Percentiles rank a stretch among this genome's conserved stretches.
Evolutionary conservation across 2,329 filamentous ascomycete genomes (phyloP).

Genomic region (Nannizziopsis arthrosporioides): DNA sequence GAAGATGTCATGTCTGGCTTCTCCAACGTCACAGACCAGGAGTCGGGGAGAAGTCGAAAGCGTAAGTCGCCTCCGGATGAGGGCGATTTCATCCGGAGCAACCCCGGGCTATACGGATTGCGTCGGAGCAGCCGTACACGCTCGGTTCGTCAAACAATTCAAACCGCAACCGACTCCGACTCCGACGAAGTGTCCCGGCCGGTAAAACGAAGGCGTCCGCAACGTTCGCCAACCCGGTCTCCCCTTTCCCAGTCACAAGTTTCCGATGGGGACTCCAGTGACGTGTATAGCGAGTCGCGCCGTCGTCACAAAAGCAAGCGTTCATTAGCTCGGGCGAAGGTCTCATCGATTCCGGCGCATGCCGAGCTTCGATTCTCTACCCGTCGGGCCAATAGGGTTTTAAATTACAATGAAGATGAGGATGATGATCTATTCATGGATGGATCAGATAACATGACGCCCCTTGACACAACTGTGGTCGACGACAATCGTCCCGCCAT

Average conservation of each 20-base stretch:
- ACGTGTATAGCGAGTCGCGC: constrained; percentile 66
- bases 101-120: constrained; percentile 89
- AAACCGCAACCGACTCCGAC: constrained; percentile 54
- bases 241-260: constrained; percentile 40
- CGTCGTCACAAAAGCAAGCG: constrained; percentile 62
- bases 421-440: constrained; percentile 47
- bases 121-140: constrained; percentile 69
- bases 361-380: constrained; percentile 87
- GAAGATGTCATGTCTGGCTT: constrained; percentile 47
- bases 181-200: constrained; percentile 54
- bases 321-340: constrained; percentile 54
- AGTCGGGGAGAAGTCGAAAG: constrained; percentile 58
- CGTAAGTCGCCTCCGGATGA: constrained; percentile 61
- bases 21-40: constrained; percentile 57
- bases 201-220: constrained; percentile 40
- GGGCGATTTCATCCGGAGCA: constrained; percentile 74
- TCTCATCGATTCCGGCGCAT: constrained; percentile 52
- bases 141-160: constrained; percentile 50
- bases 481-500: constrained; percentile 77
- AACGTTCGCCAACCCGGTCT: constrained; percentile 37
- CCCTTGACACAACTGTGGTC: constrained; percentile 50
- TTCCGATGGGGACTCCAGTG: constrained; percentile 56
- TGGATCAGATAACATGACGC: constrained; percentile 49
- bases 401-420: constrained; percentile 58
- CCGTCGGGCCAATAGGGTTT: constrained; percentile 64